Base-by-base conservation (phyloP, 208 protist genomes). In the Borovskyia barvae region DNA sequence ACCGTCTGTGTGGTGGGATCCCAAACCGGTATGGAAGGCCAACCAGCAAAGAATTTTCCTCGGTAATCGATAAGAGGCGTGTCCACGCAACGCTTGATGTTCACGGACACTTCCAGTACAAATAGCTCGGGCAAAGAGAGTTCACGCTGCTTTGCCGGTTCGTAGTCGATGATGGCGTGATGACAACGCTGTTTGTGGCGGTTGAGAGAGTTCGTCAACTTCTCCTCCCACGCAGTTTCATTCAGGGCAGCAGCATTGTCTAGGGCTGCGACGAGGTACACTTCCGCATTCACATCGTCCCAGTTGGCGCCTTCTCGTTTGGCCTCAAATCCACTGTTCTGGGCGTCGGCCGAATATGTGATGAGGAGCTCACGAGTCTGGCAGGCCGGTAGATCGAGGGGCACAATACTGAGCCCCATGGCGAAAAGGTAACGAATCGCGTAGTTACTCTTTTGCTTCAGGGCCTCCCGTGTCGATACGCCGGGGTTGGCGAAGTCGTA, bases 1-100 rank as follows among this genome's bases (percentile, higher is more conserved):
- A 83, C 66, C n/a, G 32, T 52, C 11, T 65, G 51, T 17, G 72
- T 77, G 14, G 67, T 72, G n/a, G 72, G 47, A 58, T 84, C 74
- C 81, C 76, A 84, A 11, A 88, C 66, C 15, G 81, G 81, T 17
- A 88, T 82, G 2, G 81, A 84, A 20, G 81, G 77, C 76, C 81
- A 88, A 6, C 80, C 80, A n/a, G 56, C 68, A 52, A 87, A 87
- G 67, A 87, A 87, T 55, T 87, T 87, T 24, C 80, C 80, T 17
- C 52, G 66, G 65, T 83, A 87, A 42, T 56, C 47, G 26, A 37
- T 17, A 9, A 83, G 67, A 0, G 77, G 66, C 2, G 19, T 11
- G 42, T 75, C 75, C 17, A 45, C 32, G 51, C 68, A 67, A 15
- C 73, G 75, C 68, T 74, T 79, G 41, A 85, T 66, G 59, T 77